A percentile compares a stretch with the other conserved stretches of the same genome.
These are phyloP conservation scores for Phylloporus arenicola DNA, from an alignment of 768 basidiomycete genomes.

Conservation along the genomic window DNA sequence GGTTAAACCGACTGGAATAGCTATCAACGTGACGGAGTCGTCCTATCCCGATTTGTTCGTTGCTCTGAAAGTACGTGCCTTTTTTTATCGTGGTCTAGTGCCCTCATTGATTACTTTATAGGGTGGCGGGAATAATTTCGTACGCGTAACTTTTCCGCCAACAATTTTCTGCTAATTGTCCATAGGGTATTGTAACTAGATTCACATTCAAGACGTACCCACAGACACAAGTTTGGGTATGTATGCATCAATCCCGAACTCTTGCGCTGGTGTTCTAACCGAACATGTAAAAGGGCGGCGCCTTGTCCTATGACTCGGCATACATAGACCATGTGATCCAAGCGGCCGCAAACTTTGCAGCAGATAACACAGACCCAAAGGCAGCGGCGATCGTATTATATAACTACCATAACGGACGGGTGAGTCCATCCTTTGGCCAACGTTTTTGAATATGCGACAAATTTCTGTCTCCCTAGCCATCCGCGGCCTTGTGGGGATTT, in stretches of 20 bases:
- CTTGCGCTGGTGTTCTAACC: not conserved
- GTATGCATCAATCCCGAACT: conserved; percentile 6
- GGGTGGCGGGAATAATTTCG: no score
- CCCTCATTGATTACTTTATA: no score
- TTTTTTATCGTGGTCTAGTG: no score
- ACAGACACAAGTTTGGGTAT: no score
- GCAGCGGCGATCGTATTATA: not conserved
- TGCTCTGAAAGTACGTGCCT: no score
- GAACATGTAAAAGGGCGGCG: conserved; percentile 41
- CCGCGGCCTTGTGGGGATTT: no score
- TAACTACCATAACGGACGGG: not conserved
- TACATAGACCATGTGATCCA: not conserved
- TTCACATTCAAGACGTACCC: no score
- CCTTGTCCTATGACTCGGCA: conserved; percentile 18
- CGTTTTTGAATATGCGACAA: no score
- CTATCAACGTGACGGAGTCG: conserved; percentile 26
- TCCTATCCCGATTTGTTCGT: no score
- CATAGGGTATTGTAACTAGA: conserved; percentile 52
- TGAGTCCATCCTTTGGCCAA: no score
- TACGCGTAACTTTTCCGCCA: not conserved
- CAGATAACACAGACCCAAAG: no score
- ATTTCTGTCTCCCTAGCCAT: not conserved
- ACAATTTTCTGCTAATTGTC: conserved; percentile 28
- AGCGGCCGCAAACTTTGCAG: not conserved
- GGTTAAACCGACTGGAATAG: conserved; percentile 41